phyloP scores from a whole-genome alignment of 805 yeast species.

The Saccharomycopsis guyanensis region DNA sequence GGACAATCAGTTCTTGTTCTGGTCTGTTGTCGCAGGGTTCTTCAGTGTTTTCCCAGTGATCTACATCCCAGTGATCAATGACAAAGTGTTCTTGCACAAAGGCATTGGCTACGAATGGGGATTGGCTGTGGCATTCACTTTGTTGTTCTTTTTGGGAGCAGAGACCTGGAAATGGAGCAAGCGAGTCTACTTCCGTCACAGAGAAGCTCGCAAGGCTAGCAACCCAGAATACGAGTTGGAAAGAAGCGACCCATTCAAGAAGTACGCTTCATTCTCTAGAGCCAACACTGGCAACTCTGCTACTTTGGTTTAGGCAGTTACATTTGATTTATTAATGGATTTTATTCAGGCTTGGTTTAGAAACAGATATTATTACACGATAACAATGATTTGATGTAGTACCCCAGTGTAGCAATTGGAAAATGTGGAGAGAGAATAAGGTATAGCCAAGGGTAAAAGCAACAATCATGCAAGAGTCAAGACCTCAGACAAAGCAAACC shows the following conservation, averaged over 20 bases:
- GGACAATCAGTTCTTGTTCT: slow-evolving; percentile 69
- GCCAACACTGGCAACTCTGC: slow-evolving; percentile 33
- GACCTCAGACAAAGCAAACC: no score
- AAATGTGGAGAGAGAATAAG: no score
- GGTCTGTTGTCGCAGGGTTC: slow-evolving; percentile 71
- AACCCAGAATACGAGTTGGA: slow-evolving; percentile 62
- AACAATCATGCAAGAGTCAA: no score
- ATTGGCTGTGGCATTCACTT: slow-evolving; percentile 50
- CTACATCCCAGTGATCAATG: slow-evolving; percentile 82
- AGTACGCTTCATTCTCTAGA: slow-evolving; percentile 52
- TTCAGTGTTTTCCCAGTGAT: slow-evolving; percentile 71
- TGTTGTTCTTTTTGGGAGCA: slow-evolving; percentile 49
- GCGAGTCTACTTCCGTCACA: slow-evolving; percentile 43
- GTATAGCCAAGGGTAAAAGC: no score
- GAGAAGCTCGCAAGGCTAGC: slow-evolving; percentile 29
- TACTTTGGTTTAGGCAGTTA: no score
- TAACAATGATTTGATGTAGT: no score
- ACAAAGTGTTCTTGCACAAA: slow-evolving; percentile 63
- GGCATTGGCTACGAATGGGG: slow-evolving; percentile 81
- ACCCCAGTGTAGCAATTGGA: no score
- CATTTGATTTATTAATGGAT: no score
- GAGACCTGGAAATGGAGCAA: slow-evolving; percentile 66
- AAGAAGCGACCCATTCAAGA: slow-evolving; percentile 53
- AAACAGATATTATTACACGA: no score
- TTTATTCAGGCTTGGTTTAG: no score